Conservation (phyloP, 2,329 filamentous ascomycete genomes). For the Stagonosporopsis chrysanthemi region DNA sequence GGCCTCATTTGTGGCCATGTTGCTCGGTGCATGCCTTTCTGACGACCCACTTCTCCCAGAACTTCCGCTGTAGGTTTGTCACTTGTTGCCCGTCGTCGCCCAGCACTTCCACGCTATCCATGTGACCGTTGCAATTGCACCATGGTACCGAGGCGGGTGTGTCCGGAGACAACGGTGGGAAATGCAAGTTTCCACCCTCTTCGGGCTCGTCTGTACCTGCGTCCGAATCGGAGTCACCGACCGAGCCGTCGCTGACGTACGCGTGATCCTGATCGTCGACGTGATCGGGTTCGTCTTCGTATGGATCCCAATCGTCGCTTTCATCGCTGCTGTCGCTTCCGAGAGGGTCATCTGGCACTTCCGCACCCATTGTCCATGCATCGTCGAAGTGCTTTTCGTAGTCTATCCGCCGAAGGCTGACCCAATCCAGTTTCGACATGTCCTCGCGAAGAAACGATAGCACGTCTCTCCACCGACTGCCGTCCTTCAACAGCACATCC, state of each 20-base stretch:
- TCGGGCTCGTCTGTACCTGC: constrained; percentile 48
- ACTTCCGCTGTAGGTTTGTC: constrained; percentile 59
- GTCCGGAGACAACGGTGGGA: constrained; percentile 55
- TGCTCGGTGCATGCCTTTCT: constrained; percentile 54
- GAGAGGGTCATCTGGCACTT: constrained; percentile 57
- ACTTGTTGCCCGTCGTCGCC: constrained; percentile 59
- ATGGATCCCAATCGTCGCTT: constrained; percentile 46
- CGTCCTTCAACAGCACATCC: constrained; percentile 67
- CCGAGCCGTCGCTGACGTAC: constrained; percentile 45
- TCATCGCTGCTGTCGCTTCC: constrained; percentile 55
- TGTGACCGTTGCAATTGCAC: constrained; percentile 55
- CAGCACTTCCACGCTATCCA: constrained; percentile 55
- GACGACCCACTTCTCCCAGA: constrained; percentile 65
- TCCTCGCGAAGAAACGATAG: constrained; percentile 63
- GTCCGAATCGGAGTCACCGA: constrained; percentile 45
- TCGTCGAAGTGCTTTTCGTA: constrained; percentile 65
- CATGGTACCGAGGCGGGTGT: constrained; percentile 56
- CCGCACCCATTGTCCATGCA: constrained; percentile 54
- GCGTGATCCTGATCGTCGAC: constrained; percentile 41
- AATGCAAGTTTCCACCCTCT: constrained; percentile 54
- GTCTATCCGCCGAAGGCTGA: constrained; percentile 68
- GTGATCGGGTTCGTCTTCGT: constrained; percentile 41
- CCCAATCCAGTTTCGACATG: constrained; percentile 66
- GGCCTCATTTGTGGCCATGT: constrained; percentile 48
- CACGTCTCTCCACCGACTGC: constrained; percentile 68